Base-by-base conservation (phyloP, 306 rosid species). In the Ormosia semicastrata region DNA sequence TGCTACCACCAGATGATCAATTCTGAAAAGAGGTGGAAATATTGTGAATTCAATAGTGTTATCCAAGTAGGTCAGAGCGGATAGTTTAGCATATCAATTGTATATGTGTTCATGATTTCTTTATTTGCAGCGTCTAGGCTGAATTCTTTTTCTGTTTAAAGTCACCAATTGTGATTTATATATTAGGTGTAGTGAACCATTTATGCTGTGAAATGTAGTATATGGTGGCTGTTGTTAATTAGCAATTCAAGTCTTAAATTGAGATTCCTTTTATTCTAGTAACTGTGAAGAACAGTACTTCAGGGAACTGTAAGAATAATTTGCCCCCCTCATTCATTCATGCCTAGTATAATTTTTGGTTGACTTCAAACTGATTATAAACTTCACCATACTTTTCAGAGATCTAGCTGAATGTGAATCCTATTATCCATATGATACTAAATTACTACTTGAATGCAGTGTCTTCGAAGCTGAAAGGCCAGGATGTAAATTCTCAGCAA, bases 391-490 rank as follows among this genome's bases (percentile, higher is more conserved):
- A n/a, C 7, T 73, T 72, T 76, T 75, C 53, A 49, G 46, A 67
- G 66, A 57, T 73, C 83, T 53, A 73, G 30, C 10, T 59, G 73
- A 66, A 73, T 66, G 32, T 73, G 47, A 18, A 72, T 63, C 69
- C 69, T 8, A 71, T 66, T 79, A 79, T 32, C 1, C 5, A 49
- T 75, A 9, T 71, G 81, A 67, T 80, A 32, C 79, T 80, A 15
- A 81, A 50, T 66, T 65, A 6, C 82, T 46, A 62, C 54, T 73
- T 79, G n/a, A 54, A 59, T 90, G 94, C 90, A 94, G 98, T 78
- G 98, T 94, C 78, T 94, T 94, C 52, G 97, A 94, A 88, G 97
- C 95, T 64, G 86, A 93, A 94, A 90, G 97, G 73, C 97, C 98
- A 0, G 98, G 98, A 76, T 90, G 95, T 79, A 93, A 43, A 72